A percentile compares a stretch with the other conserved stretches of the same genome.
phyloP scores from a whole-genome alignment of 1,139 yeast genomes.

The Taphrina wiesneri region DNA sequence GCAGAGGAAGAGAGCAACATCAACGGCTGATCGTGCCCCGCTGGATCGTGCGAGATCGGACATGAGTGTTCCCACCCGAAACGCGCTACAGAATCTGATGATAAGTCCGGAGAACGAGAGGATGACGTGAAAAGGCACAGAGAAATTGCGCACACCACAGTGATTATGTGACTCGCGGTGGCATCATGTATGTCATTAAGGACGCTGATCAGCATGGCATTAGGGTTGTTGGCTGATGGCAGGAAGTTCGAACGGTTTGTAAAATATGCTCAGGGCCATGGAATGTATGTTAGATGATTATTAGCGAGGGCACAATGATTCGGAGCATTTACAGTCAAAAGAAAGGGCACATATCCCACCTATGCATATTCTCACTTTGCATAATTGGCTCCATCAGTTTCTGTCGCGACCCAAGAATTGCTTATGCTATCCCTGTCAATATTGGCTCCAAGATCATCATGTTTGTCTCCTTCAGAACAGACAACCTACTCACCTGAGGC shows the following conservation, averaged over 20 bases:
- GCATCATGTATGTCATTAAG: too few relatives aligned
- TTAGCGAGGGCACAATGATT: neutral
- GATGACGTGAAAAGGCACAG: neutral
- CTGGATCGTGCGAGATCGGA: neutral
- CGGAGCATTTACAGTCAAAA: neutral
- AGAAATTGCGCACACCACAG: too few relatives aligned
- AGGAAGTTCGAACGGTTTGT: neutral
- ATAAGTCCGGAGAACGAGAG: neutral
- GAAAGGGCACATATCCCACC: too few relatives aligned
- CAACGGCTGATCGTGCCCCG: neutral
- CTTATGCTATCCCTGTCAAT: too few relatives aligned
- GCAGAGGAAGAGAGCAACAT: neutral
- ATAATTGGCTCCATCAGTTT: too few relatives aligned
- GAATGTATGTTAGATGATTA: neutral
- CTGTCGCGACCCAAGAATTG: too few relatives aligned
- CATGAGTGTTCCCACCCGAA: neutral
- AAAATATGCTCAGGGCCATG: neutral
- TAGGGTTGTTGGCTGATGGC: neutral
- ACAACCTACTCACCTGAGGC: too few relatives aligned
- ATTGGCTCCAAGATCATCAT: too few relatives aligned
- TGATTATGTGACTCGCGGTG: too few relatives aligned
- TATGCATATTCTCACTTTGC: too few relatives aligned
- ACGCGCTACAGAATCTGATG: neutral
- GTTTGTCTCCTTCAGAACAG: too few relatives aligned
- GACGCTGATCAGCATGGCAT: neutral